A percentile compares a stretch with the other conserved stretches of the same genome.
Conservation (phyloP, 495 filamentous ascomycete genomes). For the Penicillium crystallinum region DNA sequence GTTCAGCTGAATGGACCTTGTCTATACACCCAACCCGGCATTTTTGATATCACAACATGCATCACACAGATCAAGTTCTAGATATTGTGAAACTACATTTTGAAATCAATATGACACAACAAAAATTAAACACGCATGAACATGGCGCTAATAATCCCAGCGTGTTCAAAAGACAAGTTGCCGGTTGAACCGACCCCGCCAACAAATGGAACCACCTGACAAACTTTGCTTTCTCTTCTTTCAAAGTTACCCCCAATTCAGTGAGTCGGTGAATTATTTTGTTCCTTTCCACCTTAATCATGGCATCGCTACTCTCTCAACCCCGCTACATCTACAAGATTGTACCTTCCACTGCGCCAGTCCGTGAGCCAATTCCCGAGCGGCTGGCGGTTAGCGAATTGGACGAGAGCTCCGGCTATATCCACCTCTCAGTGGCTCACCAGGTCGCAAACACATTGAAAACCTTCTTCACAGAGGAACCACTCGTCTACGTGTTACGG, state of each 20-base stretch:
- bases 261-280: neutral
- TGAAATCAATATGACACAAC: too few relatives aligned
- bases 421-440: slow-evolving; percentile 39
- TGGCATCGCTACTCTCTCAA: slow-evolving; percentile 21
- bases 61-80: too few relatives aligned
- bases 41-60: too few relatives aligned
- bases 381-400: slow-evolving; percentile 39
- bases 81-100: too few relatives aligned
- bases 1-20: too few relatives aligned
- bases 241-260: neutral
- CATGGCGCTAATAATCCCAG: slow-evolving; percentile 1
- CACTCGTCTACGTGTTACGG: slow-evolving; percentile 71
- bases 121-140: neutral
- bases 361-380: slow-evolving; percentile 40
- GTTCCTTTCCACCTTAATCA: slow-evolving; percentile 6
- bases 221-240: neutral
- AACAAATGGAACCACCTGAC: slow-evolving; percentile 6
- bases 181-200: slow-evolving; percentile 9
- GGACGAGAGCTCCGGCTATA: slow-evolving; percentile 35
- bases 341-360: slow-evolving; percentile 35
- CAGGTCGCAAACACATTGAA: slow-evolving; percentile 48
- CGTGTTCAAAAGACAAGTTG: neutral
- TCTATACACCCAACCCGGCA: too few relatives aligned
- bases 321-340: slow-evolving; percentile 43
- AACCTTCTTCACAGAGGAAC: slow-evolving; percentile 67